These are phyloP conservation scores for Myrica gale DNA, from an alignment of 306 rosid species.

Conservation along the genomic window DNA sequence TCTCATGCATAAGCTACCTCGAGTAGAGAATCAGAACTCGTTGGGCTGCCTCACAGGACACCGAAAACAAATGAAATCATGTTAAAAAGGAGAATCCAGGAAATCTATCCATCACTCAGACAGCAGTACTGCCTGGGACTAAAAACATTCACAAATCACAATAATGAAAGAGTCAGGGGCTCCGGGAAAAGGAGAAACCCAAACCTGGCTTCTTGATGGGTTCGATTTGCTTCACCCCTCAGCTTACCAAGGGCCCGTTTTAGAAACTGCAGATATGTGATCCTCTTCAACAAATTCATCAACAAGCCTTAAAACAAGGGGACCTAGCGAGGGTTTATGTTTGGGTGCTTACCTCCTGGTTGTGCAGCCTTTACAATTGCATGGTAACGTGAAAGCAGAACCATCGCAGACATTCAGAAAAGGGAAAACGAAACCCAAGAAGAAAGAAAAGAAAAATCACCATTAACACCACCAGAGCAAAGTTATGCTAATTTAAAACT, in stretches of 20 bases:
- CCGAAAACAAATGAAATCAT: background rate
- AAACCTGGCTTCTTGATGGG: conserved; percentile 41
- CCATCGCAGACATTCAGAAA: background rate
- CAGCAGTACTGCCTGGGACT: background rate
- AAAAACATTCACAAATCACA: background rate
- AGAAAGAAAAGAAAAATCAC: background rate
- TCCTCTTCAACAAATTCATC: conserved; percentile 14
- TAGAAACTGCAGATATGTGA: conserved; percentile 36
- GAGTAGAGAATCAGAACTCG: conserved; percentile 34
- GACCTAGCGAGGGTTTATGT: background rate
- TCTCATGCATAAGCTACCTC: conserved; percentile 43
- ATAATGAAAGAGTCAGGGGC: background rate
- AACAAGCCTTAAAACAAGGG: background rate
- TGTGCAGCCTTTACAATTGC: conserved; percentile 41
- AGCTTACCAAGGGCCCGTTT: conserved; percentile 35
- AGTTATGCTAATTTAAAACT: background rate
- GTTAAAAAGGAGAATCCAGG: background rate
- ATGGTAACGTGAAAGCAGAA: background rate
- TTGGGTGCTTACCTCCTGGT: conserved; percentile 49
- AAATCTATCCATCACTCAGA: background rate
- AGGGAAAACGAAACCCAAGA: background rate
- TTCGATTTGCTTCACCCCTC: conserved; percentile 40
- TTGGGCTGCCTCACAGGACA: conserved; percentile 36
- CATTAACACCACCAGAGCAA: conserved; percentile 1
- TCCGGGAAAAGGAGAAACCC: background rate